phyloP scores from a whole-genome alignment of 2,329 filamentous ascomycete species.

The Alternaria sp. region DNA sequence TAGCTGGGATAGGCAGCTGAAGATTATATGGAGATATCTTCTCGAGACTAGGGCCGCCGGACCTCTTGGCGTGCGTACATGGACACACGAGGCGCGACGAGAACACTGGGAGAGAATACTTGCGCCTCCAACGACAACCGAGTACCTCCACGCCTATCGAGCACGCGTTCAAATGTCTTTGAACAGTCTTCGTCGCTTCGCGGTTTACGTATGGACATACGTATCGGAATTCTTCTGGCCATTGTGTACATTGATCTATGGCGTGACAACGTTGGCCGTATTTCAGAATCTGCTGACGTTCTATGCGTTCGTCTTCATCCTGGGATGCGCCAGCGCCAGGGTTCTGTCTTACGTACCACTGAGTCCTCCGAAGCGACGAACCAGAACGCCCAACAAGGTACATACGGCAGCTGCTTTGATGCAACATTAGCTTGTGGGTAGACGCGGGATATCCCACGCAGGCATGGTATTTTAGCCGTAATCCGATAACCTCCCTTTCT shows the following conservation, averaged over 20 bases:
- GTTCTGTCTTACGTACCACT: background rate
- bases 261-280: slow-evolving; percentile 3
- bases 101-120: slow-evolving; percentile 13
- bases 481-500: background rate
- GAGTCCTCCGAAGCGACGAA: background rate
- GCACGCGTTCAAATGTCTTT: background rate
- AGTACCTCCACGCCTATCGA: background rate
- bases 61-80: background rate
- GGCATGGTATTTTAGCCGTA: background rate
- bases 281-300: slow-evolving; percentile 11
- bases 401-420: background rate
- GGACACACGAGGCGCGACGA: slow-evolving; percentile 5
- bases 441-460: background rate
- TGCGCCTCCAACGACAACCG: slow-evolving; percentile 3
- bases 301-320: slow-evolving; percentile 11
- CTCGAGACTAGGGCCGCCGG: background rate
- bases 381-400: background rate
- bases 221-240: slow-evolving; percentile 14
- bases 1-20: slow-evolving; percentile 6
- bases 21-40: slow-evolving; percentile 11
- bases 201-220: background rate
- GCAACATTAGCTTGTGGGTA: background rate
- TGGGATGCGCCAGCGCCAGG: slow-evolving; percentile 6
- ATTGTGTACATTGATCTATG: slow-evolving; percentile 10
- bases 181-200: background rate